Conservation (phyloP, 2,329 filamentous ascomycete species). For the Ophiosphaerella korrae region DNA sequence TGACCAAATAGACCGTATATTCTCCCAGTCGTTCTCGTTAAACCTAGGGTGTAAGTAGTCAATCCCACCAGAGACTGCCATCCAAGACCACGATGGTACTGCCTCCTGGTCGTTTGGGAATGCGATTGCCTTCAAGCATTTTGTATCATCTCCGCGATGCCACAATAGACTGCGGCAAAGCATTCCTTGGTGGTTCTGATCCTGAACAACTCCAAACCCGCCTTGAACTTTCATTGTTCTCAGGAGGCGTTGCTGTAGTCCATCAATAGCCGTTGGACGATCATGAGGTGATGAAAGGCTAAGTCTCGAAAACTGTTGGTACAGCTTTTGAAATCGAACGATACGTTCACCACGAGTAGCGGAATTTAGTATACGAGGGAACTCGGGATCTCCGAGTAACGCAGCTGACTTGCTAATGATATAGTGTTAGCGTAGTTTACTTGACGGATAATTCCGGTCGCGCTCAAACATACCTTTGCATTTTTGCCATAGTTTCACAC, state of each 20-base stretch:
- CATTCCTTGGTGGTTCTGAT: slow-evolving; percentile 6
- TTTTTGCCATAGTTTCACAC: slow-evolving; percentile 22
- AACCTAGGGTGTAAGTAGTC: slow-evolving; percentile 15
- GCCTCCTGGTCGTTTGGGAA: neutral
- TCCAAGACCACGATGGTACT: slow-evolving; percentile 22
- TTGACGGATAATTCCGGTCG: neutral
- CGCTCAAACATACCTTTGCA: slow-evolving; percentile 22
- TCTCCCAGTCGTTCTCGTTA: slow-evolving; percentile 16
- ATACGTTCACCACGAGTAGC: no score
- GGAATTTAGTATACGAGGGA: no score
- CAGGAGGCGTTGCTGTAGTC: slow-evolving; percentile 36
- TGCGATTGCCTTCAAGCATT: neutral
- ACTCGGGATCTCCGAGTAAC: no score
- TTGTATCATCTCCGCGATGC: slow-evolving; percentile 2
- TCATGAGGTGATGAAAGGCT: slow-evolving; percentile 25
- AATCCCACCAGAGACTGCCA: slow-evolving; percentile 21
- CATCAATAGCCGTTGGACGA: slow-evolving; percentile 38
- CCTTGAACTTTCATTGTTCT: slow-evolving; percentile 24
- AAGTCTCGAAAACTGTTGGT: slow-evolving; percentile 34
- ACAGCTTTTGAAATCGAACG: slow-evolving; percentile 1
- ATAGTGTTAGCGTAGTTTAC: no score
- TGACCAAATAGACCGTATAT: slow-evolving; percentile 10
- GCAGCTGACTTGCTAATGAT: no score
- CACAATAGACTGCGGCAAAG: slow-evolving; percentile 13
- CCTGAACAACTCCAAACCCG: slow-evolving; percentile 40